Conservation (phyloP, 805 yeast genomes). For the Saccharomyces kudriavzevii region DNA sequence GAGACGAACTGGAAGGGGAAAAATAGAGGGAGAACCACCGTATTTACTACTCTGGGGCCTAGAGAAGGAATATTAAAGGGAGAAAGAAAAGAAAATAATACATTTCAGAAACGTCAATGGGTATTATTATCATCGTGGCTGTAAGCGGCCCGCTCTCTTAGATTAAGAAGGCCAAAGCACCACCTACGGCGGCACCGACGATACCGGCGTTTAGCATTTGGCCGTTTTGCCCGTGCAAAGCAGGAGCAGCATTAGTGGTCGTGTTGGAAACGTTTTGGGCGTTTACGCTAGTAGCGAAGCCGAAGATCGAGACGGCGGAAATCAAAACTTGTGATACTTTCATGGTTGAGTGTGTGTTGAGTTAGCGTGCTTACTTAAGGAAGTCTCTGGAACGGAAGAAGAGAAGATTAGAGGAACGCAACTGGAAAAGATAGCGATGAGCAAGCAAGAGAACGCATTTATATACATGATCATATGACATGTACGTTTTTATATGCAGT, state of each 20-base stretch:
- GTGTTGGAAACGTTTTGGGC: constrained; percentile 4
- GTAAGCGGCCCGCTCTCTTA: neutral
- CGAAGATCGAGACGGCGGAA: constrained; percentile 6
- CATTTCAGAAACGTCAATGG: neutral
- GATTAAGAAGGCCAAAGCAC: constrained; percentile 9
- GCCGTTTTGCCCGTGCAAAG: neutral
- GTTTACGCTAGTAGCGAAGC: constrained; percentile 6
- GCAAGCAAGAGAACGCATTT: neutral
- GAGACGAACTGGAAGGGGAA: neutral
- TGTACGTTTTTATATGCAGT: neutral
- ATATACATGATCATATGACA: neutral
- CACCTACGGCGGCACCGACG: constrained; percentile 12
- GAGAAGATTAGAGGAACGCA: neutral
- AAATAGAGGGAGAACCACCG: neutral
- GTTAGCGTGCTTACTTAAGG: neutral
- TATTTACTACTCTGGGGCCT: neutral
- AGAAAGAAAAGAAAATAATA: neutral
- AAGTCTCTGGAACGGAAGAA: neutral
- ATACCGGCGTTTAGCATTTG: constrained; percentile 5
- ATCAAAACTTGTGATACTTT: constrained; percentile 7
- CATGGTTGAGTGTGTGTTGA: constrained; percentile 3
- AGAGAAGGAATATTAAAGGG: neutral
- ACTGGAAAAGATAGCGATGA: neutral
- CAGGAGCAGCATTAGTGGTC: constrained; percentile 4
- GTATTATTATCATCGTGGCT: neutral